Conservation (phyloP, 306 rosid species). For the Calophaca sinica region DNA sequence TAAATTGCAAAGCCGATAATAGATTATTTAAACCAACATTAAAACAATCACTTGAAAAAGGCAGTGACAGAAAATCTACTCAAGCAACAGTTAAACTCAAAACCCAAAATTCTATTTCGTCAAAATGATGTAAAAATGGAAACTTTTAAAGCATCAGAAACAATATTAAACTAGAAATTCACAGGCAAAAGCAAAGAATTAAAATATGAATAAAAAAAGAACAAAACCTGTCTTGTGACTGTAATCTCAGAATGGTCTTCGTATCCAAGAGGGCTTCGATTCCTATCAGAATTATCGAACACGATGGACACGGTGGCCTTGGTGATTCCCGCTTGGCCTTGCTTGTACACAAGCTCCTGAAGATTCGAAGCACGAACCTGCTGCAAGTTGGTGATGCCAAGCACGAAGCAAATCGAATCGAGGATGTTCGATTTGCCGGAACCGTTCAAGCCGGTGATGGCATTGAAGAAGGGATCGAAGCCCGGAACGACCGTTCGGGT, state of each 20-base stretch:
- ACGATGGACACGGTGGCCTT: slow-evolving; percentile 91
- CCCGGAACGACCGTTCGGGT: slow-evolving; percentile 91
- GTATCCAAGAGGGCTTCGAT: slow-evolving; percentile 89
- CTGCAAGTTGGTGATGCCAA: slow-evolving; percentile 91
- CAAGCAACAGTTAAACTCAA: slow-evolving; percentile 3
- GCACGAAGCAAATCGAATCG: slow-evolving; percentile 89
- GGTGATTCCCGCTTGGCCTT: slow-evolving; percentile 97
- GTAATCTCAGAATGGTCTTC: slow-evolving; percentile 84
- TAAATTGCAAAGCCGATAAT: neutral
- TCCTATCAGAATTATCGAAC: slow-evolving; percentile 74
- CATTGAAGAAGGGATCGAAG: slow-evolving; percentile 87
- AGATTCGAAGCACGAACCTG: slow-evolving; percentile 95
- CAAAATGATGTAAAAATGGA: neutral
- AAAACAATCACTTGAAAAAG: slow-evolving; percentile 22
- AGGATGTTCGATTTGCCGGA: slow-evolving; percentile 97
- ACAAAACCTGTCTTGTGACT: slow-evolving; percentile 84
- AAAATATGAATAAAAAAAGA: neutral
- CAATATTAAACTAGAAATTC: slow-evolving; percentile 6
- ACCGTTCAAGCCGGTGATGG: slow-evolving; percentile 92
- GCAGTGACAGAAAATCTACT: neutral
- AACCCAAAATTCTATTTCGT: neutral
- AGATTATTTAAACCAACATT: neutral
- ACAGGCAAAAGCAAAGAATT: neutral
- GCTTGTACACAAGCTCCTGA: slow-evolving; percentile 96
- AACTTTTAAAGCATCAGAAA: neutral